Evolutionary conservation across 306 rosid species (phyloP), one percentile per base, ranked within the genome.

Genomic region (Cucurbita argyrosperma): DNA sequence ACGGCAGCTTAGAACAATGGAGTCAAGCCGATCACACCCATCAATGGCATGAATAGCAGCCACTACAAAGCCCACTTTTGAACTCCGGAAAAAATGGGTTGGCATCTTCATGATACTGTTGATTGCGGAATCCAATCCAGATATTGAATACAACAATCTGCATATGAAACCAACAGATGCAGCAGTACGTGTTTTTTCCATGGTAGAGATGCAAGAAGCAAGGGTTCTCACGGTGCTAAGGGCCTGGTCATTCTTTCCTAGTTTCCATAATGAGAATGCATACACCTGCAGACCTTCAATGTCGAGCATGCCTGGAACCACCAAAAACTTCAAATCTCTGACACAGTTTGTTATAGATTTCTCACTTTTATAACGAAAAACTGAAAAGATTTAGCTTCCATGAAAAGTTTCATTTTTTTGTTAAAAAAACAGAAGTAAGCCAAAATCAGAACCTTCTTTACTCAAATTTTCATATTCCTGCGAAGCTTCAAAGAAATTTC

Each of bases 1-100:
- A 71, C 76, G 84, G 77, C 88, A 80, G 83, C 86, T 86, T 65
- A 86, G 81, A 78, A 90, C 87, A 66, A 87, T 78, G 61, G 83
- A 68, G 76, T 82, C 88, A 58, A 93, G 93, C 58, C 82, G 87
- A 79, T 87, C 80, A 45, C 80, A 62, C 75, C 21, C 72, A 83
- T 93, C 92, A 76, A 93, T 81, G 75, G 93, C 90, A 86, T 89
- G 79, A 74, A 93, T 85, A 75, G 98, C 92, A 53, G 89, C 83
- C 80, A 89, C 80, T n/a, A 89, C 77, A 82, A 93, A 90, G 80
- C 87, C 80, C 79, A 86, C 79, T 87, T 87, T 70, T 76, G 97
- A 79, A 82, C 87, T 85, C 81, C 82, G 93, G 82, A 93, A 86
- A 18, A 85, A 79, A 62, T 87, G 86, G 81, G 80, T 83, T 56